Evolutionary conservation across 306 rosid genomes (phyloP).

Genomic region (Dicorynia guianensis): DNA sequence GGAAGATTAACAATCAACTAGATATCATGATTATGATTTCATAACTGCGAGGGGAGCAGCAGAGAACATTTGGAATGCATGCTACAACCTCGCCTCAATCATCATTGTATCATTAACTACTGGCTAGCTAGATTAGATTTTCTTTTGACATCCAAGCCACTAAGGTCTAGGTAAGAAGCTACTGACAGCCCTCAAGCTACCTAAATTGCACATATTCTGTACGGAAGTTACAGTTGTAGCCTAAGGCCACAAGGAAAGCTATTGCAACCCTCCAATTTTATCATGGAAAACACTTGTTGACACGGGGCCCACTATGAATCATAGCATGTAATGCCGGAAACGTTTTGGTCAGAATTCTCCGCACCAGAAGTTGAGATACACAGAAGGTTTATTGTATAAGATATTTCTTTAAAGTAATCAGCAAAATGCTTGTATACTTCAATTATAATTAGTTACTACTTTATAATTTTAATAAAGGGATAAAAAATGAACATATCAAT

Average conservation of each 20-base stretch:
- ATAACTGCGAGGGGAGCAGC: background rate
- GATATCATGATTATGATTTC: conserved; percentile 19
- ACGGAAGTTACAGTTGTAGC: conserved; percentile 8
- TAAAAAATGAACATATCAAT: conserved; percentile 1
- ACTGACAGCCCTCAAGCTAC: conserved; percentile 26
- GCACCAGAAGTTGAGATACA: background rate
- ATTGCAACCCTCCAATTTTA: background rate
- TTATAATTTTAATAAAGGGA: background rate
- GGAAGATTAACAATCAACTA: conserved; percentile 20
- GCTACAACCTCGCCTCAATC: conserved; percentile 8
- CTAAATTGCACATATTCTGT: conserved; percentile 6
- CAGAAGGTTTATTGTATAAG: background rate
- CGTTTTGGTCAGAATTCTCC: background rate
- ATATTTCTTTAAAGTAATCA: background rate
- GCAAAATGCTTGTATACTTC: background rate
- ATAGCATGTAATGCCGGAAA: background rate
- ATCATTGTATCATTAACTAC: conserved; percentile 18
- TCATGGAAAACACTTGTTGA: background rate
- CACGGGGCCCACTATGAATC: background rate
- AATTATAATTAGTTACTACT: background rate
- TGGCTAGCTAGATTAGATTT: background rate
- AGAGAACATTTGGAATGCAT: background rate
- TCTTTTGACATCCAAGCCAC: background rate
- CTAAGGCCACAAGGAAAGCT: conserved; percentile 8
- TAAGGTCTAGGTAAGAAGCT: conserved; percentile 1